phyloP scores from a whole-genome alignment of 345 rosid genomes.

The Acer negundo region DNA sequence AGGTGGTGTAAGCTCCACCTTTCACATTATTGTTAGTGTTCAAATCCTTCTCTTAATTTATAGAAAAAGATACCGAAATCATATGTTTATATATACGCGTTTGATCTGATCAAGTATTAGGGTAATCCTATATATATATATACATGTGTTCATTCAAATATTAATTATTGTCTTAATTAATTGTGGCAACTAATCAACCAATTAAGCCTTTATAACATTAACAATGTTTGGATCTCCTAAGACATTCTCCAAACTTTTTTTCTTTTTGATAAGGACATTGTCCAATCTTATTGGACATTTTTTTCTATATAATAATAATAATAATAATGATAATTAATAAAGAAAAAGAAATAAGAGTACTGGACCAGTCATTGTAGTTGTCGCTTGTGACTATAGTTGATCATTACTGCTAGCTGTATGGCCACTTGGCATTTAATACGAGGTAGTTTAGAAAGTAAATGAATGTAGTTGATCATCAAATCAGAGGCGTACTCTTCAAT shows the following conservation, averaged over 20 bases:
- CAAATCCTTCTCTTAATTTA: no score
- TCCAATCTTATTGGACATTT: neutral
- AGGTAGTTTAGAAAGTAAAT: neutral
- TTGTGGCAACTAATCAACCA: neutral
- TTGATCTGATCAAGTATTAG: no score
- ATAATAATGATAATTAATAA: no score
- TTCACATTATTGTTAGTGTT: no score
- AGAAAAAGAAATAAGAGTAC: neutral
- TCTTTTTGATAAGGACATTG: no score
- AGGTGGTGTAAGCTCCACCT: no score
- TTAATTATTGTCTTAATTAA: neutral
- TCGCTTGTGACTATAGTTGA: no score
- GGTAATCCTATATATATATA: no score
- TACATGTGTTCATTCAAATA: no score
- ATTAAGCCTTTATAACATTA: neutral
- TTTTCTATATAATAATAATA: neutral
- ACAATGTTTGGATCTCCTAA: neutral
- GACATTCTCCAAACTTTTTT: neutral
- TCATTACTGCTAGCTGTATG: neutral
- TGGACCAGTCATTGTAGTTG: neutral
- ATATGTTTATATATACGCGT: no score
- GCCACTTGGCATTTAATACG: conserved; percentile 5
- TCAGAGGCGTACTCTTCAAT: neutral
- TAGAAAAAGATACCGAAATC: no score
- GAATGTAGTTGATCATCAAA: neutral